Evolutionary conservation across 768 basidiomycete genomes (phyloP).

Genomic region (Rhizopogon vulgaris): DNA sequence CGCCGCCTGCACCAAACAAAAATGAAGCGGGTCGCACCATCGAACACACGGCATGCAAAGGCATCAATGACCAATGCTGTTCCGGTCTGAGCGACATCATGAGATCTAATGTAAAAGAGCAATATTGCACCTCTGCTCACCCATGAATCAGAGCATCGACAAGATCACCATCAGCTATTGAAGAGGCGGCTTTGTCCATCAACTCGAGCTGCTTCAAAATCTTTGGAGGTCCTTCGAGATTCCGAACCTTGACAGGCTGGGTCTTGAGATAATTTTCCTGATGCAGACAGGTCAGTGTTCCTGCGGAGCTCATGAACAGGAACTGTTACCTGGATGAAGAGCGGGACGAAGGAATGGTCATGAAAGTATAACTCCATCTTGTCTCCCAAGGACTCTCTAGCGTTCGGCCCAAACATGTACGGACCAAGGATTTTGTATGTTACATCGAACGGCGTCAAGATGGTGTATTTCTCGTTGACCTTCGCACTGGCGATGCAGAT

Average conservation of each 20-base stretch:
- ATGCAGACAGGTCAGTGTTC: neutral
- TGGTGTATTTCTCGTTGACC: slow-evolving; percentile 88
- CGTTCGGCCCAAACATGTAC: slow-evolving; percentile 79
- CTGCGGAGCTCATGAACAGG: neutral
- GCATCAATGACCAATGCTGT: slow-evolving; percentile 96
- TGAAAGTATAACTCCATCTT: slow-evolving; percentile 98
- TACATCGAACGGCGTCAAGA: slow-evolving; percentile 89
- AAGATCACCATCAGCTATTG: slow-evolving; percentile 92
- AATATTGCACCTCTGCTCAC: slow-evolving; percentile 32
- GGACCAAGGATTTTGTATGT: slow-evolving; percentile 88
- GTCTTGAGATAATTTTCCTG: slow-evolving; percentile 95
- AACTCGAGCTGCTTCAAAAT: slow-evolving; percentile 68
- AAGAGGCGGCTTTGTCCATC: slow-evolving; percentile 84
- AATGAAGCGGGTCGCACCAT: slow-evolving; percentile 83
- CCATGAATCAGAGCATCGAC: slow-evolving; percentile 93
- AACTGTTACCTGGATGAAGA: slow-evolving; percentile 80
- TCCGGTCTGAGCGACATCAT: slow-evolving; percentile 53
- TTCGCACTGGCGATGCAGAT: slow-evolving; percentile 48
- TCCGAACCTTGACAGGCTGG: slow-evolving; percentile 55
- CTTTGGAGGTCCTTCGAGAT: slow-evolving; percentile 57
- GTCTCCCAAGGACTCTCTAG: slow-evolving; percentile 76
- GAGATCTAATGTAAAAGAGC: neutral
- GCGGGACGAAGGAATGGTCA: slow-evolving; percentile 87
- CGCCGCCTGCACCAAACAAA: slow-evolving; percentile 67
- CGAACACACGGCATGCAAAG: slow-evolving; percentile 86